Conservation (phyloP, 225 moss, liverwort and hornwort species). For the Rhytidiadelphus loreus region DNA sequence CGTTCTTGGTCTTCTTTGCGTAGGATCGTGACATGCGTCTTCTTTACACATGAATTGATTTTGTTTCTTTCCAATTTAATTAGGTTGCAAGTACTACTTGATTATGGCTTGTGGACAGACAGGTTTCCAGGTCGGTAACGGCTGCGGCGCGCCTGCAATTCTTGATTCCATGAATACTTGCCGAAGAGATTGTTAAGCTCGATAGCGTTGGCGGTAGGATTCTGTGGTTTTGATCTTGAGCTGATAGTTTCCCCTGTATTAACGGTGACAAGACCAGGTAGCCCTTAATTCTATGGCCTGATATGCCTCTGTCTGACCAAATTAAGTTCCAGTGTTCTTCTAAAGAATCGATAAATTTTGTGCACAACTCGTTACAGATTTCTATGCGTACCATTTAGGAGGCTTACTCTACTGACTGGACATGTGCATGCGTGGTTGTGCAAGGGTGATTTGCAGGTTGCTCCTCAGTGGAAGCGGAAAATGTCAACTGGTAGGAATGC, state of each 20-base stretch:
- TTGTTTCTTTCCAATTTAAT: background rate
- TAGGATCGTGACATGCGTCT: background rate
- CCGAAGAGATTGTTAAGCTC: background rate
- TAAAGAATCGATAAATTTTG: background rate
- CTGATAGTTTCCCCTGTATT: background rate
- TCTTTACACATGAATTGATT: background rate
- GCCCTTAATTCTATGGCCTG: background rate
- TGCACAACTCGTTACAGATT: background rate
- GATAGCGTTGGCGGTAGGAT: background rate
- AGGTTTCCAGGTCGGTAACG: background rate
- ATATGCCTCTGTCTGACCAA: background rate
- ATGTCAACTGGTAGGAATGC: conserved; percentile 1
- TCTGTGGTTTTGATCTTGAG: background rate
- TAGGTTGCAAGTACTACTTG: background rate
- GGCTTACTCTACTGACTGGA: background rate
- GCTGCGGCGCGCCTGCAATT: background rate
- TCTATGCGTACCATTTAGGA: background rate
- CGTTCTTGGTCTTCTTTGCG: background rate
- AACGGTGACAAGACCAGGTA: background rate
- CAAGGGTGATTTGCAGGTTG: background rate
- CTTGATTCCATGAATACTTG: background rate
- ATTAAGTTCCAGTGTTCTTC: background rate
- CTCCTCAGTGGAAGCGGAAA: background rate
- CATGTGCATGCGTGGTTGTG: background rate
- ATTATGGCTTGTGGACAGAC: background rate